Conservation (phyloP, 2,329 filamentous ascomycete genomes). For the Daldinia sp. region DNA sequence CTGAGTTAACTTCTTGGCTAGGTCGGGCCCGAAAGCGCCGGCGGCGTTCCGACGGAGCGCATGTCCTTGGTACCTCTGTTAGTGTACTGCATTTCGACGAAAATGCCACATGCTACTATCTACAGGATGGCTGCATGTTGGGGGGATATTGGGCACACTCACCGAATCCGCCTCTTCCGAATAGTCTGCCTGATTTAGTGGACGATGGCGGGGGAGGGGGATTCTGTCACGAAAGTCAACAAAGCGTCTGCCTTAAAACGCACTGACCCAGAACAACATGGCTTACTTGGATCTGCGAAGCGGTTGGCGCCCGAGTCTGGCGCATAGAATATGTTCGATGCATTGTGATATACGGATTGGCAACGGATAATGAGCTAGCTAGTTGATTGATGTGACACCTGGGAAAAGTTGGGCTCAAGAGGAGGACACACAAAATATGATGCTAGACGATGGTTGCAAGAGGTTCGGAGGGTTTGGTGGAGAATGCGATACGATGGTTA, state of each 20-base stretch:
- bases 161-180: conserved; percentile 88
- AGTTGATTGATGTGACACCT: conserved; percentile 2
- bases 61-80: conserved; percentile 57
- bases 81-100: conserved; percentile 35
- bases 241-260: neutral
- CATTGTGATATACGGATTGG: conserved; percentile 63
- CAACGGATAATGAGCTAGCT: neutral
- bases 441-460: neutral
- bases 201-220: conserved; percentile 90
- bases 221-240: conserved; percentile 63
- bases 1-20: conserved; percentile 96
- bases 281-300: conserved; percentile 73
- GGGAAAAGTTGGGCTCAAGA: conserved; percentile 4
- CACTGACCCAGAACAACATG: conserved; percentile 9
- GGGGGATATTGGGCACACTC: conserved; percentile 49
- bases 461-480: conserved; percentile 9
- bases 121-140: conserved; percentile 3
- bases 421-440: neutral
- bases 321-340: conserved; percentile 99
- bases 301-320: conserved; percentile 93
- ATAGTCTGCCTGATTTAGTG: conserved; percentile 90
- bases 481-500: neutral
- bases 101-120: neutral
- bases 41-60: conserved; percentile 76
- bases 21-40: conserved; percentile 82